Conservation (phyloP, 1,284 basidiomycete genomes). For the Cerrena zonata region DNA sequence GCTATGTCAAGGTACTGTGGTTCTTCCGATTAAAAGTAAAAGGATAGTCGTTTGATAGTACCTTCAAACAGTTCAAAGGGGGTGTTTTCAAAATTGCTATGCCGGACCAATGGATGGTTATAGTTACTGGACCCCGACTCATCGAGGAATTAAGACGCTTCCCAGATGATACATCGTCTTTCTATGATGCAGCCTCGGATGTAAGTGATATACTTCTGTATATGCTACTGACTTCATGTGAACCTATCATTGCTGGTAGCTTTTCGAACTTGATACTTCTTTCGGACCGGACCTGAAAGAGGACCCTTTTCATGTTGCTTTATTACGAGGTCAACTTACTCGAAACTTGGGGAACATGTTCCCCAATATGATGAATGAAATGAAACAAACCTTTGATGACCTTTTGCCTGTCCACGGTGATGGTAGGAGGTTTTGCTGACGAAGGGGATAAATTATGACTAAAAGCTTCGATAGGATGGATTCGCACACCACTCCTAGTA, state of each 20-base stretch:
- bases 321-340: constrained; percentile 32
- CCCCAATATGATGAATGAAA: constrained; percentile 34
- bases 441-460: not conserved
- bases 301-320: constrained; percentile 33
- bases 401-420: constrained; percentile 20
- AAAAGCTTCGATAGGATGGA: constrained; percentile 18
- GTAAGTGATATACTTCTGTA: not conserved
- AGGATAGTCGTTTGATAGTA: no score
- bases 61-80: not conserved
- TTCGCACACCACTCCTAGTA: constrained; percentile 27
- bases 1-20: constrained; percentile 29
- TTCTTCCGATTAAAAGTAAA: not conserved
- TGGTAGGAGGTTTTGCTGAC: not conserved
- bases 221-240: not conserved
- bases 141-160: constrained; percentile 26
- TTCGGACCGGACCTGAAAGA: constrained; percentile 30
- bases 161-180: constrained; percentile 28
- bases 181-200: constrained; percentile 7
- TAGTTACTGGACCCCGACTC: constrained; percentile 18
- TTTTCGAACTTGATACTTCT: constrained; percentile 33
- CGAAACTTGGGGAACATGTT: constrained; percentile 32
- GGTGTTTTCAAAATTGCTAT: constrained; percentile 31
- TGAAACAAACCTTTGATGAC: constrained; percentile 29
- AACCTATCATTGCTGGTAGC: constrained; percentile 16
- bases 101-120: constrained; percentile 27